Evolutionary conservation across 768 basidiomycete genomes (phyloP), one percentile per base, ranked within the genome.

Genomic region (Tulasnella calospora): DNA sequence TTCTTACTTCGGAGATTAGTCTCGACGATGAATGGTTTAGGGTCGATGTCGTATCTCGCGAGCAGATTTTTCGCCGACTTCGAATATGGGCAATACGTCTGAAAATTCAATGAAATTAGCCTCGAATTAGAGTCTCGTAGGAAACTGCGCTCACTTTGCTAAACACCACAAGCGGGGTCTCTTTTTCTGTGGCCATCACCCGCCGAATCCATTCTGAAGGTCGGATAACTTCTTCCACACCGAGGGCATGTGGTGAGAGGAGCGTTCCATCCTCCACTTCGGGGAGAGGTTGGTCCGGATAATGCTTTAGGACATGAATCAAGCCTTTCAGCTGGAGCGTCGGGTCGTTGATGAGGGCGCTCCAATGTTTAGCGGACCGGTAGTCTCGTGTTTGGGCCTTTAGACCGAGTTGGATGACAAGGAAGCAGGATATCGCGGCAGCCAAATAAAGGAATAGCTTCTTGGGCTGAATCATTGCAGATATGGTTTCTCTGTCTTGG

Each of bases 21-120:
- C 55, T 79, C 78, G 38, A 79, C 74, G 41, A 79, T 70, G 69
- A 76, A 75, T 23, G 78, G 78, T 30, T 46, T n/a, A 9, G 78
- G 78, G 6, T 67, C 47, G 78, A 79, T 74, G 33, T 76, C 67
- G 27, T 69, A 41, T 27, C 35, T 23, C n/a, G 9, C 30, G 21
- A 79, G 74, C 19, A 79, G 78, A 19, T 23, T 5, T 35, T 79
- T 79, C 46, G 74, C 78, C 4, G 44, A 17, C 71, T 79, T 67
- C 10, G 78, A 79, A 55, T 75, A 79, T 33, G 74, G 74, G 33
- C 74, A 76, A 47, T 76, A 76, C 27, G 74, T 76, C 74, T 76
- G 15, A 17, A 27, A 73, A 44, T 41, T 33, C 27, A 6, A 46
- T 23, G 30, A 13, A 44, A 44, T 44, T 36, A 36, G 55, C 35